Percentiles rank a stretch among this genome's conserved stretches.
Conservation (phyloP, 2,329 filamentous ascomycete species). For the Pseudogymnoascus sp. region DNA sequence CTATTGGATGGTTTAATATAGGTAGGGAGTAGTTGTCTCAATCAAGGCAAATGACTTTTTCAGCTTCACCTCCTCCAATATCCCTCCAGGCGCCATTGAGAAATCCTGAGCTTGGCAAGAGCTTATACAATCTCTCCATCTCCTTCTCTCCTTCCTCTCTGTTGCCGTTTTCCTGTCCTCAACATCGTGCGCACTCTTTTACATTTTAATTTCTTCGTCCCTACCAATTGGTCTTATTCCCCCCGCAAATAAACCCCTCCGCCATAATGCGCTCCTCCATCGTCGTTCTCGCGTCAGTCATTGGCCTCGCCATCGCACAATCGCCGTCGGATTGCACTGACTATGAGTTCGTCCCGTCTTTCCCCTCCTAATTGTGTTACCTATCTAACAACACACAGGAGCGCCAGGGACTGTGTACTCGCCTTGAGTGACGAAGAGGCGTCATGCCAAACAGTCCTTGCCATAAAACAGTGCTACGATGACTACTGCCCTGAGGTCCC, state of each 20-base stretch:
- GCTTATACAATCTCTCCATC: background rate
- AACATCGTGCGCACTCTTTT: background rate
- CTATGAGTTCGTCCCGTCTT: background rate
- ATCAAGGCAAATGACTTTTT: background rate
- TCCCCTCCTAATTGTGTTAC: background rate
- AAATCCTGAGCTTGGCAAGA: background rate
- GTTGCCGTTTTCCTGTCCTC: background rate
- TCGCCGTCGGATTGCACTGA: background rate
- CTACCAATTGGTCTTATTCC: background rate
- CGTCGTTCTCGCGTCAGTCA: background rate
- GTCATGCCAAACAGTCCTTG: background rate
- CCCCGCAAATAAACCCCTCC: background rate
- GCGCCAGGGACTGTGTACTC: background rate
- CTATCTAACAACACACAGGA: background rate
- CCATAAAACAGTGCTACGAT: background rate
- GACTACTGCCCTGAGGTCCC: background rate
- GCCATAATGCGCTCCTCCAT: background rate
- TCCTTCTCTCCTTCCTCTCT: background rate
- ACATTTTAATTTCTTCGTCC: background rate
- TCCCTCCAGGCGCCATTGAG: background rate
- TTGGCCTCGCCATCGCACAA: background rate
- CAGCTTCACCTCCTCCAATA: slow-evolving; percentile 1
- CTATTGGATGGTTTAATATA: background rate
- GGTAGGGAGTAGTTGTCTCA: background rate
- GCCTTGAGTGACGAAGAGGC: background rate